Evolutionary conservation across 176 grass and related monocot species (phyloP).

Genomic region (Lolium perenne): DNA sequence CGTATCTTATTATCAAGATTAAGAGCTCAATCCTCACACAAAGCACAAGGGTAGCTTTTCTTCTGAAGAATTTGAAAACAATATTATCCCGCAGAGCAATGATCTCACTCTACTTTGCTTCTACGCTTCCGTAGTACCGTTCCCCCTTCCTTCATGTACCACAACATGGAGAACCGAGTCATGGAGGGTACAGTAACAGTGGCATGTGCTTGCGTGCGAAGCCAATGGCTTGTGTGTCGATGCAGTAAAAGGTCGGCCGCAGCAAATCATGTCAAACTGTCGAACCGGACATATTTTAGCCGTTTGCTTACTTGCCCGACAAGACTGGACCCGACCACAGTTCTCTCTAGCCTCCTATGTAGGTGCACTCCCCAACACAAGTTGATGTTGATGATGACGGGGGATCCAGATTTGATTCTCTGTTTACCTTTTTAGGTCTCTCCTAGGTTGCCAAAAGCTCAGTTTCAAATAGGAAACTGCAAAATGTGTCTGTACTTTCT

Average conservation of each 20-base stretch:
- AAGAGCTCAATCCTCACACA: background rate
- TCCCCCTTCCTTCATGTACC: too few relatives aligned
- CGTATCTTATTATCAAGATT: background rate
- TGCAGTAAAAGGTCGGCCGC: constrained; percentile 19
- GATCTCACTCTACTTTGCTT: too few relatives aligned
- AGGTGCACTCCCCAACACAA: background rate
- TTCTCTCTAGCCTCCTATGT: background rate
- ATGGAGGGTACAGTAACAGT: constrained; percentile 33
- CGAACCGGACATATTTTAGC: constrained; percentile 20
- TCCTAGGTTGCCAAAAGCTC: background rate
- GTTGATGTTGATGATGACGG: background rate
- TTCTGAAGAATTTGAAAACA: background rate
- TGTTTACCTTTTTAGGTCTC: background rate
- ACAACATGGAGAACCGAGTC: too few relatives aligned
- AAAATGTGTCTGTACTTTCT: background rate
- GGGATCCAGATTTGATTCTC: background rate
- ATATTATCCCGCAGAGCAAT: background rate
- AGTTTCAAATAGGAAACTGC: background rate
- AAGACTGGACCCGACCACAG: constrained; percentile 43
- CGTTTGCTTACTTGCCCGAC: constrained; percentile 40
- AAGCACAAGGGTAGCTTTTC: background rate
- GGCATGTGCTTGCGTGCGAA: constrained; percentile 5
- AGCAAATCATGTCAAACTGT: constrained; percentile 47
- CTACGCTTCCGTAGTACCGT: too few relatives aligned
- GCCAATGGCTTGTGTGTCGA: background rate